Conservation (phyloP, 768 basidiomycete species). For the Xerocomellus chrysenteron region DNA sequence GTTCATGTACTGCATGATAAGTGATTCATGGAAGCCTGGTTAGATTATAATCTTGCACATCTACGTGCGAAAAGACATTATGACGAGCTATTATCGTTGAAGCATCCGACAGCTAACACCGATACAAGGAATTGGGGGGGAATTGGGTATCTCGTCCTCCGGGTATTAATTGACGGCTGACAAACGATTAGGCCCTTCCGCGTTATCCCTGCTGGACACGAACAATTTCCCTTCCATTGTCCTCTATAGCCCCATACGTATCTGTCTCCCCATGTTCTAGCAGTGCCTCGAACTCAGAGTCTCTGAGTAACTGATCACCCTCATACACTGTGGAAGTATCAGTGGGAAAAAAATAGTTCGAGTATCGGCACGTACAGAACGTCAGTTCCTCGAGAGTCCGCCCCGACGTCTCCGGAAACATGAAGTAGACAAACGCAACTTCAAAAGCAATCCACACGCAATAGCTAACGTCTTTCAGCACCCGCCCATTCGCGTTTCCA, state of each 20-base stretch:
- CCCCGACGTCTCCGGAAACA: constrained; percentile 23
- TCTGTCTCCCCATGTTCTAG: not conserved
- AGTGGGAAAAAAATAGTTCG: no score
- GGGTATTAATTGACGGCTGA: no score
- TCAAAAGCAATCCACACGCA: constrained; percentile 16
- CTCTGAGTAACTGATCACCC: not conserved
- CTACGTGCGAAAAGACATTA: no score
- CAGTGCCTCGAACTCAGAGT: not conserved
- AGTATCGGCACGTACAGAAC: constrained; percentile 10
- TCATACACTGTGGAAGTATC: not conserved
- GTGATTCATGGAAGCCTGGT: no score
- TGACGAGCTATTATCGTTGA: no score
- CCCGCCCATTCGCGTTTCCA: rapidly evolving
- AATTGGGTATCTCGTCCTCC: no score
- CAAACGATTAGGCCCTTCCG: no score
- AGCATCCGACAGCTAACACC: no score
- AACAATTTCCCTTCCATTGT: not conserved
- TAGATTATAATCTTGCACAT: no score
- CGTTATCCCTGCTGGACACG: not conserved
- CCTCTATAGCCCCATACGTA: not conserved
- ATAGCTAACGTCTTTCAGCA: constrained; percentile 9
- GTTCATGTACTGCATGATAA: no score
- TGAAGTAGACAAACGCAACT: constrained; percentile 13
- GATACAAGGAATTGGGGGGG: no score
- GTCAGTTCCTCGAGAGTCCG: constrained; percentile 19